Conservation (phyloP, 1,284 basidiomycete genomes). For the Marasmius fiardii region DNA sequence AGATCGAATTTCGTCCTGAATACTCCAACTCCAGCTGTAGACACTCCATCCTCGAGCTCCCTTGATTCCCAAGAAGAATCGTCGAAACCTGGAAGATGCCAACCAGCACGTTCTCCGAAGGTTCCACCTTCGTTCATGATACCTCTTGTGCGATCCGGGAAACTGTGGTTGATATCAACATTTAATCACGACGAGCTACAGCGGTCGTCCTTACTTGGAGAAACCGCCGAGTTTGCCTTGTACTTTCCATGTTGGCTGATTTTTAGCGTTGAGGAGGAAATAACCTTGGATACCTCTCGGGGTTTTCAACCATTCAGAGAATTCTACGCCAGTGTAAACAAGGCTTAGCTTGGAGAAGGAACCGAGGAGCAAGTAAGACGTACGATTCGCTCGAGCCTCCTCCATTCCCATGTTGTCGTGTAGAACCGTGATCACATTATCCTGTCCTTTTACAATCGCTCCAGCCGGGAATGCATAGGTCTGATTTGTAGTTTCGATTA, state of each 20-base stretch:
- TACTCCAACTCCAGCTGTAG: slow-evolving; percentile 52
- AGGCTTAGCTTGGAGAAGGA: neutral
- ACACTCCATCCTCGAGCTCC: slow-evolving; percentile 39
- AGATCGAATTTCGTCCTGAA: slow-evolving; percentile 55
- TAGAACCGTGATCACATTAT: slow-evolving; percentile 17
- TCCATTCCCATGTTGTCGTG: slow-evolving; percentile 25
- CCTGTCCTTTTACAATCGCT: slow-evolving; percentile 11
- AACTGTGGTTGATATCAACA: slow-evolving; percentile 25
- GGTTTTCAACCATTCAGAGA: slow-evolving; percentile 1
- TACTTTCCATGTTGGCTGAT: slow-evolving; percentile 44
- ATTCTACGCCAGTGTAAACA: neutral
- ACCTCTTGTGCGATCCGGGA: slow-evolving; percentile 45
- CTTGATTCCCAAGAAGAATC: slow-evolving; percentile 43
- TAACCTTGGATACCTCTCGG: slow-evolving; percentile 45
- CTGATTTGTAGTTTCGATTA: slow-evolving; percentile 16
- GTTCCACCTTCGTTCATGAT: slow-evolving; percentile 62
- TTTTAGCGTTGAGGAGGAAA: slow-evolving; percentile 19
- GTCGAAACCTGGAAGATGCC: slow-evolving; percentile 61
- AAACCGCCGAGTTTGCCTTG: slow-evolving; percentile 66
- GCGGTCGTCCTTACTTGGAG: slow-evolving; percentile 32
- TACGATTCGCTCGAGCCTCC: slow-evolving; percentile 11
- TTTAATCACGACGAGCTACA: neutral
- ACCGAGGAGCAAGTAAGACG: neutral
- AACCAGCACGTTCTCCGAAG: slow-evolving; percentile 56
- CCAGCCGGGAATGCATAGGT: slow-evolving; percentile 15